Percentiles rank a stretch among this genome's conserved stretches.
phyloP scores from a whole-genome alignment of 2,329 filamentous ascomycete species.

The Westerdykella aurantiaca region DNA sequence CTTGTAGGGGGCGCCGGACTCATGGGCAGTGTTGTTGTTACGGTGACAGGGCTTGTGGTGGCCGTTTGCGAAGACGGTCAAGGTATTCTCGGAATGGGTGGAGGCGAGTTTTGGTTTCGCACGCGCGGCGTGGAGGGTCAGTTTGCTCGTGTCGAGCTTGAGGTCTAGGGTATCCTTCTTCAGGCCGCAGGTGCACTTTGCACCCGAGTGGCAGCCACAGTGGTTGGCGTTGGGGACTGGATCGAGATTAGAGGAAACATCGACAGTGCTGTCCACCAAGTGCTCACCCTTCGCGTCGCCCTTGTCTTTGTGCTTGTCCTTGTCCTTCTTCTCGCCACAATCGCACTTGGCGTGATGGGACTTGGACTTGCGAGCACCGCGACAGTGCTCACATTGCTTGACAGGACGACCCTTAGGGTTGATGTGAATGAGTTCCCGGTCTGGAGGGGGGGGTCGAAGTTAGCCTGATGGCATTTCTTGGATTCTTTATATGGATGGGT shows the following conservation, averaged over 20 bases:
- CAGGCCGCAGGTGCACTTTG: slow-evolving; percentile 55
- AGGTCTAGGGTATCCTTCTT: slow-evolving; percentile 53
- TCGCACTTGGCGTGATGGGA: slow-evolving; percentile 94
- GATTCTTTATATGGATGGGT: slow-evolving; percentile 5
- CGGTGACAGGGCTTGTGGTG: slow-evolving; percentile 61
- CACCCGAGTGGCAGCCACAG: slow-evolving; percentile 54
- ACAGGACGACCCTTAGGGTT: slow-evolving; percentile 97
- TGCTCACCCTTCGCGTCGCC: slow-evolving; percentile 36
- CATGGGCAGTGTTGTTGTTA: slow-evolving; percentile 59
- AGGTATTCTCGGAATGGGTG: slow-evolving; percentile 54
- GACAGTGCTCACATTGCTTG: slow-evolving; percentile 96
- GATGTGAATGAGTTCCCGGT: slow-evolving; percentile 87
- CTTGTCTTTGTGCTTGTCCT: slow-evolving; percentile 45
- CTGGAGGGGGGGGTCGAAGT: slow-evolving; percentile 47
- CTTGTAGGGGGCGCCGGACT: slow-evolving; percentile 58
- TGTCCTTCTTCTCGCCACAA: slow-evolving; percentile 85
- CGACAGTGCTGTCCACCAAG: slow-evolving; percentile 27
- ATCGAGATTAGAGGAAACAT: slow-evolving; percentile 26
- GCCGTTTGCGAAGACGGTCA: slow-evolving; percentile 58
- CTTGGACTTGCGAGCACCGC: slow-evolving; percentile 90
- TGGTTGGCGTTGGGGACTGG: slow-evolving; percentile 33
- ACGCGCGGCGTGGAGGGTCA: slow-evolving; percentile 43
- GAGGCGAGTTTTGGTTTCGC: slow-evolving; percentile 53
- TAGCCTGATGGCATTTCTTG: no score
- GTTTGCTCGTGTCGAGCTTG: slow-evolving; percentile 38